Conservation (phyloP, 2,329 filamentous ascomycete species). For the Ceratocystis lukuohia region DNA sequence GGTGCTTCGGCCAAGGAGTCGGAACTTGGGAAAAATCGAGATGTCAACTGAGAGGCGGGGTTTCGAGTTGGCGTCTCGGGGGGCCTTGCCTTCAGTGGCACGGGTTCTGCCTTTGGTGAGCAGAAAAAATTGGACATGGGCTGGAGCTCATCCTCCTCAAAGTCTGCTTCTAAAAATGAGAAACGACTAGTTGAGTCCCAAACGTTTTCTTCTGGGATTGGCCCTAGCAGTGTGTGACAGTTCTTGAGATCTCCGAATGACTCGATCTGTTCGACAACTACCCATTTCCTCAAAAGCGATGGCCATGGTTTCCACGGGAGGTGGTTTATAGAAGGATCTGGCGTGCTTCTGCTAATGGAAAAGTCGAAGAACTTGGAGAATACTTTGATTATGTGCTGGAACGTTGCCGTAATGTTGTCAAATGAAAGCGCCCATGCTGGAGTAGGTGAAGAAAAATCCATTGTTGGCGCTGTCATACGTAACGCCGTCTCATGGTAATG, state of each 20-base stretch:
- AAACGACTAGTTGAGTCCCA: background rate
- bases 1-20: background rate
- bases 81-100: background rate
- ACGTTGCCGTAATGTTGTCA: background rate
- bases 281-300: background rate
- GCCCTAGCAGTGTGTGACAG: background rate
- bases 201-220: background rate
- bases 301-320: slow-evolving; percentile 12
- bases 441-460: slow-evolving; percentile 23
- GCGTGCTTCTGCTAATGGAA: background rate
- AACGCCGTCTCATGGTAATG: slow-evolving; percentile 23
- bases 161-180: background rate
- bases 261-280: background rate
- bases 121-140: background rate
- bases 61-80: background rate
- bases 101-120: background rate
- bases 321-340: background rate
- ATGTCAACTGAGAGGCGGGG: background rate
- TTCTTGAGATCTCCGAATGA: background rate
- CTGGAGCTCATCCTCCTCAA: background rate
- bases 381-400: background rate
- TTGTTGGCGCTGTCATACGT: slow-evolving; percentile 24
- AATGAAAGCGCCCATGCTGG: slow-evolving; percentile 22
- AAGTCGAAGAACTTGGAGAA: background rate
- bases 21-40: slow-evolving; percentile 1